Conservation (phyloP, 129 eudicot species). For the Dittrichia graveolens region DNA sequence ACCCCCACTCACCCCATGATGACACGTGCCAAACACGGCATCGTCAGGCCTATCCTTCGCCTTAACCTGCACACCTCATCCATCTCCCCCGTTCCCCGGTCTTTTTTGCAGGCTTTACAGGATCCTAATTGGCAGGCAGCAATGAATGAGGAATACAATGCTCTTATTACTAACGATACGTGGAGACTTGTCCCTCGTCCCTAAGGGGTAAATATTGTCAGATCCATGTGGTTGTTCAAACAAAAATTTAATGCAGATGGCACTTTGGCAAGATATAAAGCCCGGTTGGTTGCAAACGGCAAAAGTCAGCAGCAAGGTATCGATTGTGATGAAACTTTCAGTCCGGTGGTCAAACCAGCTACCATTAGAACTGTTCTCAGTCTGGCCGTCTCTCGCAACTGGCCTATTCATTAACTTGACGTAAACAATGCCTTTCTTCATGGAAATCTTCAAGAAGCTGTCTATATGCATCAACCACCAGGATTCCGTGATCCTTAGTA, state of each 20-base stretch:
- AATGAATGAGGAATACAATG: neutral
- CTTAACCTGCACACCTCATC: neutral
- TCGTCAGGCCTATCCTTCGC: neutral
- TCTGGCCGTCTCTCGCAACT: no score
- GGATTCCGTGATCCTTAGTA: neutral
- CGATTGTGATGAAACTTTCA: no score
- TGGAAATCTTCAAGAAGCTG: no score
- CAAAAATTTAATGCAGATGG: neutral
- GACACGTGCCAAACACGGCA: neutral
- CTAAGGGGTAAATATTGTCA: neutral
- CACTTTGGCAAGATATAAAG: neutral
- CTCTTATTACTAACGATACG: slow-evolving; percentile 5
- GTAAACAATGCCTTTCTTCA: no score
- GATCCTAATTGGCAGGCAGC: no score
- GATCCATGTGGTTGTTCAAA: neutral
- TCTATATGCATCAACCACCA: no score
- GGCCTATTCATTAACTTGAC: no score
- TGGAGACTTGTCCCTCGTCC: slow-evolving; percentile 3
- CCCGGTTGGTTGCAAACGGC: no score
- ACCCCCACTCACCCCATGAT: neutral
- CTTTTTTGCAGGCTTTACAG: neutral
- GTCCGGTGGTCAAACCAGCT: no score
- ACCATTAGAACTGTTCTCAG: no score
- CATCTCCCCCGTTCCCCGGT: neutral
- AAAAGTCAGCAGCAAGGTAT: no score